Conservation (phyloP, 1,284 basidiomycete species). For the Xerocomus alliaceus region DNA sequence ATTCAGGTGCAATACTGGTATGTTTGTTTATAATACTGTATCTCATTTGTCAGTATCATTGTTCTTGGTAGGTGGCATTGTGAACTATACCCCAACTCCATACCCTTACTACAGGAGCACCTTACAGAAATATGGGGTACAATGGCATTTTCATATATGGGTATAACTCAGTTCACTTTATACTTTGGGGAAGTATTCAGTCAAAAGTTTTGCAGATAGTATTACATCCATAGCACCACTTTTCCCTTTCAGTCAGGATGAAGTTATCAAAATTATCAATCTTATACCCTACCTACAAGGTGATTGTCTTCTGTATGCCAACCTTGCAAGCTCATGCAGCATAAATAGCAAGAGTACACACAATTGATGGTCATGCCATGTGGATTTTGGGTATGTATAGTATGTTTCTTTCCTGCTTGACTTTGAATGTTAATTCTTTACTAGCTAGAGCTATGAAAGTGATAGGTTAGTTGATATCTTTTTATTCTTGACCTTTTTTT, state of each 20-base stretch:
- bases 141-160: neutral
- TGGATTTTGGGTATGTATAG: constrained; percentile 1
- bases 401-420: neutral
- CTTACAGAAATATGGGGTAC: neutral
- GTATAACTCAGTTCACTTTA: neutral
- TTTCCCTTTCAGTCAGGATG: neutral
- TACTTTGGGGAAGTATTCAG: neutral
- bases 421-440: neutral
- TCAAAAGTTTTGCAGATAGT: neutral
- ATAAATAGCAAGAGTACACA: neutral
- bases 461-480: neutral
- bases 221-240: constrained; percentile 1
- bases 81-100: neutral
- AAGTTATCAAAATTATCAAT: neutral
- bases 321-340: neutral
- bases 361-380: neutral
- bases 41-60: neutral
- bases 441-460: neutral
- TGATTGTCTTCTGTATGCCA: neutral
- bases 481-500: neutral
- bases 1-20: constrained; percentile 1
- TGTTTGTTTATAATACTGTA: neutral
- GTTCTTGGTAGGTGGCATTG: neutral
- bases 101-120: neutral
- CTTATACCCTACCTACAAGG: neutral